Evolutionary conservation across 2,329 filamentous ascomycete species (phyloP), one percentile per base, ranked within the genome.

Genomic region (Beauveria rudraprayagi): DNA sequence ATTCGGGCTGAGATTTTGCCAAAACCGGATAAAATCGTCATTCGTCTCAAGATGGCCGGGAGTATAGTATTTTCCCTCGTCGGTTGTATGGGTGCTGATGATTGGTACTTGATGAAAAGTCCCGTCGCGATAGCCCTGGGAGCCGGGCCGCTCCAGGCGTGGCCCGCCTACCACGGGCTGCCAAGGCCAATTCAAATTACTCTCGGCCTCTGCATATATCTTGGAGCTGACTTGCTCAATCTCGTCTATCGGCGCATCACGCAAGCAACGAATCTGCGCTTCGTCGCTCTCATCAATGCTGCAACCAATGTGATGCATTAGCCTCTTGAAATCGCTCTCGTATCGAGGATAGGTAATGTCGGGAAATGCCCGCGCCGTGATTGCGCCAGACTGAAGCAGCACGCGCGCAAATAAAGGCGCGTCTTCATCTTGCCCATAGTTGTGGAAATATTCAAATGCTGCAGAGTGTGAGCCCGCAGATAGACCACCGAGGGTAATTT

Each of bases 401-500:
- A 70, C 71, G 6, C 70, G 65, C 0, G 71, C 68, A 46, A 76
- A 75, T 4, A 74, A 62, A 0, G 69, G 69, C 64, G 70, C 65
- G 2, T 66, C 67, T 19, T 67, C 41, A 44, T 71, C 66, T 6
- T 68, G 66, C 3, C 68, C 71, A 16, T 75, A 76, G 46, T 73
- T 75, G 55, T 75, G 72, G 40, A 74, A 75, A 40, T 75, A 73
- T 53, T 74, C 71, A 2, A 75, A 72, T 7, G 72, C 73, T 0
- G 73, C 71, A 0, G 73, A 74, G 61, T 75, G 73, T 8, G 70
- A 66, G 52, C 84, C 83, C 0, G 83, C 81, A 10, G 77, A 80
- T 62, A 83, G 79, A 0, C 84, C 83, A 61, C 77, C 77, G 19
- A 85, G 76, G 0, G 81, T 83, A 0, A 86, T 79, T 7, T 78